Evolutionary conservation across 306 rosid genomes (phyloP), one percentile per base, ranked within the genome.

Genomic region (Rubus parviflorus): DNA sequence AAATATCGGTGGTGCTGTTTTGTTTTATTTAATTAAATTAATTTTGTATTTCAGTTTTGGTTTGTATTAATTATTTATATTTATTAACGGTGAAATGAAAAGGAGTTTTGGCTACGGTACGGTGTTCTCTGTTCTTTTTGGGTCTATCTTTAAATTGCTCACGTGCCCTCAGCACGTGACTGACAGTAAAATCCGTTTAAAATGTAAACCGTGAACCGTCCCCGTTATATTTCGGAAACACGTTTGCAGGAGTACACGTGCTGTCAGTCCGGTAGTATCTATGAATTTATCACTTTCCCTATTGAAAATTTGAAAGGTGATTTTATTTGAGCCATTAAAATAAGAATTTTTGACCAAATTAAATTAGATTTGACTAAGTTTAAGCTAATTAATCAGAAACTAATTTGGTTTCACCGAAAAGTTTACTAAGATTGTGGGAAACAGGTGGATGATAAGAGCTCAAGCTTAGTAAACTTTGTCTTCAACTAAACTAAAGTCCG

Each of bases 1-100:
- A 19, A 67, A 60, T 58, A 57, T 82, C 75, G 80, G 86, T 22
- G 49, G 46, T 71, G 11, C 30, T 65, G 73, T 62, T 52, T 41
- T 12, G 41, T 51, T 22, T 14, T n/a, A 43, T 37, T 12, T 19
- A 14, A 56, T 40, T 52, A n/a, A 48, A 17, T 51, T 49, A 46
- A 6, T 6, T 42, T 12, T 25, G 13, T 30, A 65, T 47, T 40
- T 72, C 65, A 25, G 69, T 0, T 65, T 85, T 79, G 72, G 45
- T 30, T 22, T 35, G 78, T n/a, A 53, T 22, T 10, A 22, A 12
- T 80, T 30, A 20, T 43, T 43, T 62, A 48, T 71, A 8, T 22
- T 65, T 64, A 65, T 41, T 77, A n/a, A n/a, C 52, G 35, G 56
- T 56, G 68, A 41, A 68, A 57, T 45, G 40, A 10, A 30, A 10